phyloP scores from a whole-genome alignment of 805 yeast species.

The Zygosaccharomyces kombuchaensis region DNA sequence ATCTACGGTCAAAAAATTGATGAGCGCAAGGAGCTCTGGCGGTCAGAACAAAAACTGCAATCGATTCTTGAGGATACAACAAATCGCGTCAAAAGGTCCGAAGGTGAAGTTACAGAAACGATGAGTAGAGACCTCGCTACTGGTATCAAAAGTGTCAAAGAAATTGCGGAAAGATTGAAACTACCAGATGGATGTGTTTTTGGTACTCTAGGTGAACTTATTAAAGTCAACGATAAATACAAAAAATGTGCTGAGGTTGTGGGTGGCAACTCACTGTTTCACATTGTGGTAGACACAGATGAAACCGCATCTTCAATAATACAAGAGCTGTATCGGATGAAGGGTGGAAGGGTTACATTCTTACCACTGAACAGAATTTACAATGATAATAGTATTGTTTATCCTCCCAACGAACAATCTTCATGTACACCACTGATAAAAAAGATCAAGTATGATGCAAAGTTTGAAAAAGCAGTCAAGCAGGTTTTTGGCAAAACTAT shows the following conservation, averaged over 20 bases:
- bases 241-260: constrained; percentile 82
- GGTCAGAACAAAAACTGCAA: constrained; percentile 65
- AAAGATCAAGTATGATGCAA: constrained; percentile 59
- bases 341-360: constrained; percentile 83
- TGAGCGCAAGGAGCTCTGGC: constrained; percentile 68
- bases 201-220: constrained; percentile 84
- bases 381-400: constrained; percentile 37
- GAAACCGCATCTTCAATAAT: constrained; percentile 74
- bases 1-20: constrained; percentile 50
- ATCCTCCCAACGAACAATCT: constrained; percentile 54
- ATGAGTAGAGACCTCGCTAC: constrained; percentile 67
- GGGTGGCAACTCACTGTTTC: constrained; percentile 82
- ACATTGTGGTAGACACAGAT: constrained; percentile 85
- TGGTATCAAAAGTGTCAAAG: constrained; percentile 66
- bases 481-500: constrained; percentile 81
- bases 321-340: constrained; percentile 66
- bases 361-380: constrained; percentile 77
- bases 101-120: constrained; percentile 59
- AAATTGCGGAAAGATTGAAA: constrained; percentile 56
- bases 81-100: constrained; percentile 53
- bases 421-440: constrained; percentile 69
- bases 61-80: constrained; percentile 52
- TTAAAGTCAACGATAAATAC: constrained; percentile 75
- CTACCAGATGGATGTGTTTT: constrained; percentile 54
- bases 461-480: constrained; percentile 59